phyloP scores from a whole-genome alignment of 108 stramenopile genomes.

The Nitzschia inconspicua region DNA sequence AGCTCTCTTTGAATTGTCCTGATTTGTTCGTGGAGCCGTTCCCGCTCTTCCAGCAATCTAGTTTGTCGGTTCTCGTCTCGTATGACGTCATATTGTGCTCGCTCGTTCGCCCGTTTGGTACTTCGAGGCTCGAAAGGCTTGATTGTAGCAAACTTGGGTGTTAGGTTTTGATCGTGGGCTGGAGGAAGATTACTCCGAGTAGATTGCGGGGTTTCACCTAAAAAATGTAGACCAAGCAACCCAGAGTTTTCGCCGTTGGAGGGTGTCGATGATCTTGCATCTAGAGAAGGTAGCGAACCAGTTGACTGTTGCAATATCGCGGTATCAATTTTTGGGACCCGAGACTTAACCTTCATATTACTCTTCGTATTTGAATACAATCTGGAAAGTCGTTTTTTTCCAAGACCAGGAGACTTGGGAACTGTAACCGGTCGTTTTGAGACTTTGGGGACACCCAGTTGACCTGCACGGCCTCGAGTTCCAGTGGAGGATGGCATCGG shows the following conservation, averaged over 20 bases:
- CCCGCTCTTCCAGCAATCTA: slow-evolving; percentile 3
- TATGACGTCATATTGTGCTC: slow-evolving; percentile 36
- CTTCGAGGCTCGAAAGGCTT: slow-evolving; percentile 35
- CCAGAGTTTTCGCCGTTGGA: too few relatives aligned
- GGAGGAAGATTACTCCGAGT: too few relatives aligned
- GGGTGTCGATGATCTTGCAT: too few relatives aligned
- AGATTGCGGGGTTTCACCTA: too few relatives aligned
- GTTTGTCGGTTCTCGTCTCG: slow-evolving; percentile 10
- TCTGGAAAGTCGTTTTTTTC: slow-evolving; percentile 16
- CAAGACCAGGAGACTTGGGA: slow-evolving; percentile 41
- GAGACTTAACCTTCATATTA: too few relatives aligned
- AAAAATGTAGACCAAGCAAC: too few relatives aligned
- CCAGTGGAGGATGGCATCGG: slow-evolving; percentile 31
- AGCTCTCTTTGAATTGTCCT: slow-evolving; percentile 25
- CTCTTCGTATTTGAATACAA: too few relatives aligned
- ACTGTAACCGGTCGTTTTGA: slow-evolving; percentile 43
- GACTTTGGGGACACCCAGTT: slow-evolving; percentile 45
- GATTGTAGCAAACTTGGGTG: not conserved
- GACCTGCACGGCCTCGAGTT: slow-evolving; percentile 23
- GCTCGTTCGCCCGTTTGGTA: slow-evolving; percentile 38
- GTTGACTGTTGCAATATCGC: too few relatives aligned
- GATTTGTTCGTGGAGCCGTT: slow-evolving; percentile 18
- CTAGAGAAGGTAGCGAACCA: too few relatives aligned
- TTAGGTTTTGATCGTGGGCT: slow-evolving; percentile 15
- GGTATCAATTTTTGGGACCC: too few relatives aligned